Evolutionary conservation across 805 yeast species (phyloP).

Genomic region (Starmerella etchellsii): DNA sequence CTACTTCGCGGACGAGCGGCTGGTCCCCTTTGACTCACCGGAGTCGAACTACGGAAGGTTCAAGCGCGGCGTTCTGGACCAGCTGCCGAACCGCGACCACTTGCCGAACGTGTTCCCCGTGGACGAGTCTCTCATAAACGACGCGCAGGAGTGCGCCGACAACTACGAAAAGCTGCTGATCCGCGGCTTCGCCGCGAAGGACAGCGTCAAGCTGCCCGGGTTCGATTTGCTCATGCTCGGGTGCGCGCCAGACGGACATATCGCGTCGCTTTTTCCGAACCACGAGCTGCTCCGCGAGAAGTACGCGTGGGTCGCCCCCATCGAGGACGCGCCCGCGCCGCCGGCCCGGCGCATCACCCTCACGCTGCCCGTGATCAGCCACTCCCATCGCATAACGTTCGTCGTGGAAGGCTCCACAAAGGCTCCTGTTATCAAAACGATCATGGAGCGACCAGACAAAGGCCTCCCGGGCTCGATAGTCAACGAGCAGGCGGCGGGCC

Average conservation of each 20-base stretch:
- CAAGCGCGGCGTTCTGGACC: constrained; percentile 67
- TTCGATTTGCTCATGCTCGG: constrained; percentile 85
- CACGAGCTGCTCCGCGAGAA: constrained; percentile 80
- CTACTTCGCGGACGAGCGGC: constrained; percentile 90
- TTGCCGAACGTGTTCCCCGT: constrained; percentile 72
- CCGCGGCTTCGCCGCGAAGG: constrained; percentile 87
- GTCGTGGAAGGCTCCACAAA: constrained; percentile 95
- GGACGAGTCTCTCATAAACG: constrained; percentile 52
- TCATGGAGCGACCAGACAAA: constrained; percentile 94
- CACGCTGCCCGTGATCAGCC: constrained; percentile 89
- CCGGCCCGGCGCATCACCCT: constrained; percentile 77
- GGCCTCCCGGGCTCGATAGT: constrained; percentile 89
- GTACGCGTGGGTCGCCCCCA: constrained; percentile 91
- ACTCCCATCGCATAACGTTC: constrained; percentile 81
- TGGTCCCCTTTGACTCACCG: constrained; percentile 71
- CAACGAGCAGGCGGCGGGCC: constrained; percentile 92
- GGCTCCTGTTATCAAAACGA: constrained; percentile 80
- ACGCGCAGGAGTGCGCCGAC: constrained; percentile 81
- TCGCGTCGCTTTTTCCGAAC: constrained; percentile 90
- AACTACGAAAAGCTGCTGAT: constrained; percentile 76
- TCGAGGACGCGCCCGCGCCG: constrained; percentile 80
- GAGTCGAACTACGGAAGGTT: constrained; percentile 88
- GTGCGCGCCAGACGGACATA: constrained; percentile 98
- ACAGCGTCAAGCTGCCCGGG: constrained; percentile 88
- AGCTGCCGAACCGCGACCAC: constrained; percentile 37